A percentile compares a stretch with the other conserved stretches of the same genome.
Evolutionary conservation across 768 basidiomycete species (phyloP).

Genomic region (Rhizopogon sp.): DNA sequence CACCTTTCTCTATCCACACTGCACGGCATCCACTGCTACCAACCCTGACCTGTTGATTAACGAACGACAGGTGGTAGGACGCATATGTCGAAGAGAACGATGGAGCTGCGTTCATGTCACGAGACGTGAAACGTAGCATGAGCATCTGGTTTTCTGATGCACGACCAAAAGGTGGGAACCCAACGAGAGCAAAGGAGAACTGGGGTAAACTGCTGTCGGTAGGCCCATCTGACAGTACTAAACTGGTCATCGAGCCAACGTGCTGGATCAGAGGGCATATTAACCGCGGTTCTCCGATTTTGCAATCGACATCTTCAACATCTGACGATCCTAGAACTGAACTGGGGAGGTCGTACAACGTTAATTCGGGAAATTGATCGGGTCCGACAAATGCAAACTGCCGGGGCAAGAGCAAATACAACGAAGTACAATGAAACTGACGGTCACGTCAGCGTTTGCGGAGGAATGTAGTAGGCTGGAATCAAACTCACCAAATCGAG

Average conservation of each 20-base stretch:
- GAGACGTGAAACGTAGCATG: neutral
- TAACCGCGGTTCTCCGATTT: neutral
- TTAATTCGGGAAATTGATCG: neutral
- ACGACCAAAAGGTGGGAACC: neutral
- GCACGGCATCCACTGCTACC: conserved; percentile 39
- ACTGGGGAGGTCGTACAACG: neutral
- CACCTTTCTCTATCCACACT: conserved; percentile 52
- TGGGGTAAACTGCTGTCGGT: too few species aligned
- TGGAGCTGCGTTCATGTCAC: neutral
- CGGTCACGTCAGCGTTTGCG: neutral
- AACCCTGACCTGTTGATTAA: conserved; percentile 12
- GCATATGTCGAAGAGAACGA: neutral
- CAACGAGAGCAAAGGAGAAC: neutral
- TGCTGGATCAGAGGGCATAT: neutral
- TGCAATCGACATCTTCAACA: neutral
- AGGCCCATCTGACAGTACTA: neutral
- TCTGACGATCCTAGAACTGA: neutral
- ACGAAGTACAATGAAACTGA: neutral
- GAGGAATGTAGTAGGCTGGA: neutral
- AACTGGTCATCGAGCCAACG: neutral
- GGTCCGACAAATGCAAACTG: neutral
- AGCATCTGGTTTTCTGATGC: neutral
- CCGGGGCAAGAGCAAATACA: neutral
- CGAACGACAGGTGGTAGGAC: neutral
- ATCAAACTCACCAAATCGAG: neutral